A percentile compares a stretch with the other conserved stretches of the same genome.
Evolutionary conservation across 176 grass and related monocot genomes (phyloP).

Genomic region (Rhynchospora pubera): DNA sequence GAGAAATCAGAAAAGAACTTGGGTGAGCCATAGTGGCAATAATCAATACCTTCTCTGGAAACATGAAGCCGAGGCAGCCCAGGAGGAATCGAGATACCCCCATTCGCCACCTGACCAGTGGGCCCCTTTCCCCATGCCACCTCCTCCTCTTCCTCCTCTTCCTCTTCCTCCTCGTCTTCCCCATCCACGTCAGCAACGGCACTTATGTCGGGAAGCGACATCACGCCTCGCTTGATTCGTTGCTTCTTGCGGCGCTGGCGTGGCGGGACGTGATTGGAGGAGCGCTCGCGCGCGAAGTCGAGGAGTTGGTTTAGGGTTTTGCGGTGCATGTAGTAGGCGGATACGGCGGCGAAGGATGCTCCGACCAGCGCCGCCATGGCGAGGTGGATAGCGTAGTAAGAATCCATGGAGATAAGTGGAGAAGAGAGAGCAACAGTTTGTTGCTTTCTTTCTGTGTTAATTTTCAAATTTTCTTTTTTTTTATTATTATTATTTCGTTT

Average conservation of each 20-base stretch:
- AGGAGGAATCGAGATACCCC: constrained; percentile 35
- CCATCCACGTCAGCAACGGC: constrained; percentile 17
- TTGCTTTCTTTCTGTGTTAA: neutral
- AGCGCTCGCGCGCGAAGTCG: constrained; percentile 54
- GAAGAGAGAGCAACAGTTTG: neutral
- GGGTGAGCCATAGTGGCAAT: constrained; percentile 6
- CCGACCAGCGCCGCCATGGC: constrained; percentile 75
- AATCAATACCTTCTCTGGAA: constrained; percentile 52
- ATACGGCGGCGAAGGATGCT: constrained; percentile 50
- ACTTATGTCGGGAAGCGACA: constrained; percentile 56
- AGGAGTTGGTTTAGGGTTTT: constrained; percentile 57
- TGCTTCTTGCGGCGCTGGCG: neutral
- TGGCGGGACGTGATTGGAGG: constrained; percentile 2
- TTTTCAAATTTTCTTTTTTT: neutral
- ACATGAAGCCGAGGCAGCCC: constrained; percentile 65
- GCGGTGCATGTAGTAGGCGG: constrained; percentile 85
- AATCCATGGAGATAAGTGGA: constrained; percentile 37
- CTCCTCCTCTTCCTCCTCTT: constrained; percentile 32
- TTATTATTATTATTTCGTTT: neutral
- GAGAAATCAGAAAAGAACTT: constrained; percentile 24
- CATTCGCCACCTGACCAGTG: constrained; percentile 21
- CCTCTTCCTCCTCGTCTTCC: constrained; percentile 32
- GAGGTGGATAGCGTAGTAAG: constrained; percentile 66
- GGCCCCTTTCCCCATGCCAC: neutral
- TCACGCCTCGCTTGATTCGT: neutral